Evolutionary conservation across 495 filamentous ascomycete species (phyloP).

Genomic region (Halenospora varia): DNA sequence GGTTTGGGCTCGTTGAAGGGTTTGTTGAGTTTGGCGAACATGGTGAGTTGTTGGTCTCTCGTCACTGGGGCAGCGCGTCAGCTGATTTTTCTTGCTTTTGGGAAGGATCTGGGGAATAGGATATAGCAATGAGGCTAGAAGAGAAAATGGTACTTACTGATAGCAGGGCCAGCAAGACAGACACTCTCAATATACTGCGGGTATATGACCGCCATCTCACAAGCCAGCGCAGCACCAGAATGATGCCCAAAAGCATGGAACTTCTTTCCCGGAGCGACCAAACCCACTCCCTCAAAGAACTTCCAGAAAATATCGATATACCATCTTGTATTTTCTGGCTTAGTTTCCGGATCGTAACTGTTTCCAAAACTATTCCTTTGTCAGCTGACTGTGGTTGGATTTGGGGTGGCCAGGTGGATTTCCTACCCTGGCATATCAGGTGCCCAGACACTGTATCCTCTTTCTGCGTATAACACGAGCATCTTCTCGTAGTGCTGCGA

Average conservation of each 20-base stretch:
- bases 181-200: background rate
- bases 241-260: slow-evolving; percentile 1
- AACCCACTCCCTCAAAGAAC: background rate
- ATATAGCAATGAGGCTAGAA: too few relatives aligned
- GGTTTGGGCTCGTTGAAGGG: background rate
- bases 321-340: background rate
- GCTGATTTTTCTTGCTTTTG: too few relatives aligned
- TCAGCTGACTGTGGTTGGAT: too few relatives aligned
- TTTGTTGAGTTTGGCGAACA: background rate
- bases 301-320: slow-evolving; percentile 1
- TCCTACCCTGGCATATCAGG: slow-evolving; percentile 4
- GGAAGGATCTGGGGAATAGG: too few relatives aligned
- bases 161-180: background rate
- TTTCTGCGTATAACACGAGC: background rate
- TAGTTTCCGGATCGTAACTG: slow-evolving; percentile 3
- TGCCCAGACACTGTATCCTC: background rate
- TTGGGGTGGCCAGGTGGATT: too few relatives aligned
- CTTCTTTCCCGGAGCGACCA: too few relatives aligned
- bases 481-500: background rate
- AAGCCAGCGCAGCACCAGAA: background rate
- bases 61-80: too few relatives aligned
- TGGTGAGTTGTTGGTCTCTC: background rate
- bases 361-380: slow-evolving; percentile 5
- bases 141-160: too few relatives aligned
- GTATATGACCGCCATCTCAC: background rate